phyloP scores from a whole-genome alignment of 495 filamentous ascomycete genomes.

The Penicillium coffeae region DNA sequence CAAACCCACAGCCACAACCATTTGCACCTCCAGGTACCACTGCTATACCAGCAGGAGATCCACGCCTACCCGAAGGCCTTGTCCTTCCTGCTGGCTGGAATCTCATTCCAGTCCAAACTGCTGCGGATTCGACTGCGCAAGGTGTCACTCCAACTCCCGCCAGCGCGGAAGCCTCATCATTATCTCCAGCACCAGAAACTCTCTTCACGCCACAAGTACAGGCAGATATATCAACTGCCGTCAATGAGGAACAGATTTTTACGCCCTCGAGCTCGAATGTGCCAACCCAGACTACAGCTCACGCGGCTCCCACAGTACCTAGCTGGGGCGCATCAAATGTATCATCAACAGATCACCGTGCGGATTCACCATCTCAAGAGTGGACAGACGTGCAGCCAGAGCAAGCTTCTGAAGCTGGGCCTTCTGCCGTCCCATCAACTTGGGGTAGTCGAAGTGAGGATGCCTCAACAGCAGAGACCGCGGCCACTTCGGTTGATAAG shows the following conservation, averaged over 20 bases:
- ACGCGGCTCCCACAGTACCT: background rate
- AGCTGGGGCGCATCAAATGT: conserved; percentile 16
- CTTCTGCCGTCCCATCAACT: conserved; percentile 10
- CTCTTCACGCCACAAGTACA: background rate
- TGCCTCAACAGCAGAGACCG: too few relatives aligned
- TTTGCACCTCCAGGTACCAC: conserved; percentile 17
- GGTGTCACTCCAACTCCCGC: conserved; percentile 7
- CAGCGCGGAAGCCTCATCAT: conserved; percentile 4
- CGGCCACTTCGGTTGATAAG: conserved; percentile 20
- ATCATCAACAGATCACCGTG: conserved; percentile 13
- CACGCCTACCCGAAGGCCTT: conserved; percentile 68
- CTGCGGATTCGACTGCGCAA: conserved; percentile 15
- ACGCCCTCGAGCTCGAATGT: background rate
- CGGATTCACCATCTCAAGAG: conserved; percentile 33
- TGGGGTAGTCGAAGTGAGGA: too few relatives aligned
- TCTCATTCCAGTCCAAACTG: conserved; percentile 61
- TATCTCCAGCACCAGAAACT: background rate
- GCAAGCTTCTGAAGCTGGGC: conserved; percentile 12
- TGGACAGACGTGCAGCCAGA: conserved; percentile 35
- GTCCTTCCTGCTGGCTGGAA: conserved; percentile 74
- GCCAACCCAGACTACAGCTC: background rate
- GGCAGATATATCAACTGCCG: background rate
- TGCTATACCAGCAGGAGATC: conserved; percentile 50
- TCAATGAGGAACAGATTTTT: background rate
- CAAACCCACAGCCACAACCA: conserved; percentile 9